Evolutionary conservation across 2,329 filamentous ascomycete genomes (phyloP).

Genomic region (Trichoderma simmonsii): DNA sequence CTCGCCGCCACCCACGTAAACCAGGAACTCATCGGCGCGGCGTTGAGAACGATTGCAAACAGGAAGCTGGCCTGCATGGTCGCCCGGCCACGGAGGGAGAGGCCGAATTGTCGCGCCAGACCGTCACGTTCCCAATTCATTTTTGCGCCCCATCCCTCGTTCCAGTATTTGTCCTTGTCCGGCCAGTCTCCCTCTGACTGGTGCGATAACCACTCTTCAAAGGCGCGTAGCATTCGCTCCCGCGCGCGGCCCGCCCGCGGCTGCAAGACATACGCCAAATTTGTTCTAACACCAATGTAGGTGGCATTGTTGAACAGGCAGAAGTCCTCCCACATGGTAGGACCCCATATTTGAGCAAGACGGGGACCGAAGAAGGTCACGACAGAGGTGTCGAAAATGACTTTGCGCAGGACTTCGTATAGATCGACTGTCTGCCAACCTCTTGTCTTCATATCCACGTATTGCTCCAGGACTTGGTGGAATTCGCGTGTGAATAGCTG

Average conservation of each 20-base stretch:
- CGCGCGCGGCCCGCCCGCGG: not conserved
- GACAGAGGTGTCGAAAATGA: not conserved
- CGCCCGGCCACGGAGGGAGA: conserved; percentile 1
- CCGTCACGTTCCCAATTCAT: not conserved
- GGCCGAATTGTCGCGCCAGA: not conserved
- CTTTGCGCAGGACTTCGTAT: not conserved
- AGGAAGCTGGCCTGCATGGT: conserved; percentile 1
- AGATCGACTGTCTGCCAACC: not conserved
- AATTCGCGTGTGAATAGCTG: not conserved
- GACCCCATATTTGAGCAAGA: not conserved
- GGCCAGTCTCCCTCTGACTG: not conserved
- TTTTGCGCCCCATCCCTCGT: conserved; percentile 4
- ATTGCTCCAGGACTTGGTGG: not conserved
- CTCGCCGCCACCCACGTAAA: not conserved
- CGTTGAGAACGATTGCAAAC: conserved; percentile 3
- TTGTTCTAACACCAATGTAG: conserved; percentile 2
- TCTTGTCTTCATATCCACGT: not conserved
- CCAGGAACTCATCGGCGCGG: conserved; percentile 1
- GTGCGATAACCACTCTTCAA: not conserved
- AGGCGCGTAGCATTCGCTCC: conserved; percentile 2
- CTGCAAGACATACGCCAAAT: not conserved
- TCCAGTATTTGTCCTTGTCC: not conserved
- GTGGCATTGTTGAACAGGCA: conserved; percentile 3
- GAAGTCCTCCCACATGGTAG: conserved; percentile 8
- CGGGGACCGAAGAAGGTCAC: conserved; percentile 3